Conservation (phyloP, 129 eudicot genomes). For the carrot (Daucus carota) region DH1_v3.0 NC_030386.2:22415001-22415500, state of each 20-base stretch:
- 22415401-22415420: slow-evolving; percentile 94
- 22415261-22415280: not conserved
- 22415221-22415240: slow-evolving; percentile 85
- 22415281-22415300: not conserved
- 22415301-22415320: not conserved
- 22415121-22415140: not conserved
- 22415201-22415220: slow-evolving; percentile 96
- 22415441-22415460: slow-evolving; percentile 53
- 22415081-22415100: not conserved
- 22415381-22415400: slow-evolving; percentile 93
- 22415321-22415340: slow-evolving; percentile 10
- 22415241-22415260: not conserved
- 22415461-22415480: not conserved
- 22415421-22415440: slow-evolving; percentile 87
- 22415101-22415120: not conserved
- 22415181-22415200: slow-evolving; percentile 71
- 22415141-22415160: not conserved
- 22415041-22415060: not conserved
- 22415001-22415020: not conserved
- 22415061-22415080: not conserved
- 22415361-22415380: slow-evolving; percentile 96
- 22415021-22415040: not conserved
- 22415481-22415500: not conserved
- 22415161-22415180: not conserved
- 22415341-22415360: slow-evolving; percentile 79